phyloP scores from a whole-genome alignment of 2,329 filamentous ascomycete genomes.

The Xylariaceae sp. region DNA sequence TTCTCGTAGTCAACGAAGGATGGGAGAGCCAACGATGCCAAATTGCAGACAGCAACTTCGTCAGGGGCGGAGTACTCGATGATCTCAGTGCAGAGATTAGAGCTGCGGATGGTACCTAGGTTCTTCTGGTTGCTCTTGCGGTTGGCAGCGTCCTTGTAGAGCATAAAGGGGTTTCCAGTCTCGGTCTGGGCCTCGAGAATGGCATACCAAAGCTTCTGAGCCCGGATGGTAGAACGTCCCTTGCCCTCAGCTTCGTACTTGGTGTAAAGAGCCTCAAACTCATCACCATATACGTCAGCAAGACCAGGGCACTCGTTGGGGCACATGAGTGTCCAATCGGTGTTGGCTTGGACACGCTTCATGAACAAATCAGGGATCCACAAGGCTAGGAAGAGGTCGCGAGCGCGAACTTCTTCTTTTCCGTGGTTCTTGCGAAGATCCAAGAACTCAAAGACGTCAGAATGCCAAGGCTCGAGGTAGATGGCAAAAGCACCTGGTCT shows the following conservation, averaged over 20 bases:
- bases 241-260: constrained; percentile 85
- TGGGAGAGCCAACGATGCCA: constrained; percentile 89
- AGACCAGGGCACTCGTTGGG: constrained; percentile 93
- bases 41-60: constrained; percentile 97
- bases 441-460: constrained; percentile 94
- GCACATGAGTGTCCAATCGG: constrained; percentile 96
- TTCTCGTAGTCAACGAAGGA: constrained; percentile 84
- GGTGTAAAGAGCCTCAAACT: constrained; percentile 93
- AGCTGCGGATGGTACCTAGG: constrained; percentile 95
- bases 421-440: constrained; percentile 99
- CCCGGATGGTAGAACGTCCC: constrained; percentile 87
- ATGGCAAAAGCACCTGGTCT: constrained; percentile 97
- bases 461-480: constrained; percentile 98
- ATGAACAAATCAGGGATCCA: constrained; percentile 99
- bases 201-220: constrained; percentile 99
- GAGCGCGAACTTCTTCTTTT: constrained; percentile 95
- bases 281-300: constrained; percentile 94
- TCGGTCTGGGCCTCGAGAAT: constrained; percentile 98
- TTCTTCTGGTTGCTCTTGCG: constrained; percentile 99
- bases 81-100: constrained; percentile 98
- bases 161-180: constrained; percentile 98
- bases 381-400: constrained; percentile 94
- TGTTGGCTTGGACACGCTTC: constrained; percentile 97
- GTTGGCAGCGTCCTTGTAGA: constrained; percentile 99
- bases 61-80: constrained; percentile 96